Base-by-base conservation (phyloP, 2,329 filamentous ascomycete species). In the Scedosporium dehoogii region DNA sequence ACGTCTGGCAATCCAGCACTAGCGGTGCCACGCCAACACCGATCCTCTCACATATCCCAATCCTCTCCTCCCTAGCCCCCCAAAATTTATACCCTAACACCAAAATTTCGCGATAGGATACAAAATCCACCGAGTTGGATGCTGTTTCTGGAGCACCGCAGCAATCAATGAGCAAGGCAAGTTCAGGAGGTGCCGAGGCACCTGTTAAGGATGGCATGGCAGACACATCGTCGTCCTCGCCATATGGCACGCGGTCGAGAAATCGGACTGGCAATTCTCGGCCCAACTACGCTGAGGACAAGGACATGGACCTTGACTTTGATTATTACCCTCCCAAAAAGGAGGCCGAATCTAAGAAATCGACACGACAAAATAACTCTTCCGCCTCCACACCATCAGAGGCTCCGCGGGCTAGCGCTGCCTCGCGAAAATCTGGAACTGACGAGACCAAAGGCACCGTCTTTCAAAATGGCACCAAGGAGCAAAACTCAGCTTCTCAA, bases 251-350 rank as follows among this genome's bases (percentile, higher is more conserved):
- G 73, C 89, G 92, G 70, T 97, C 92, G 69, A 89, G 94, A 73
- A 96, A 96, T 75, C 88, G 92, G 70, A 87, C 85, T 63, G 89
- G 89, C 70, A 85, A 83, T 67, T 83, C 89, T 68, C 89, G 94
- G 68, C 87, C 89, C 67, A 99, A 99, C 76, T 99, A 99, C 75
- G 93, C 94, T 59, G 94, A 99, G 77, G 90, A 93, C 75, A 90
- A 85, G 76, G 93, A 97, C 74, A 81, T 92, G 68, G 93, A 97
- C 70, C 86, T 90, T 75, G 94, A 97, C 64, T 76, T 82, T 72
- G 91, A 92, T 73, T 93, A 97, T 70, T 83, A 81, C 72, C 73
- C 78, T 61, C 76, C 82, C 67, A 79, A 80, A 70, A 81, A 84
- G 68, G 81, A 85, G 16, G 77, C 78, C 62, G 82, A 85, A 65